These are phyloP conservation scores for Cucurbita ficifolia DNA, from an alignment of 306 rosid genomes.

Conservation along the genomic window DNA sequence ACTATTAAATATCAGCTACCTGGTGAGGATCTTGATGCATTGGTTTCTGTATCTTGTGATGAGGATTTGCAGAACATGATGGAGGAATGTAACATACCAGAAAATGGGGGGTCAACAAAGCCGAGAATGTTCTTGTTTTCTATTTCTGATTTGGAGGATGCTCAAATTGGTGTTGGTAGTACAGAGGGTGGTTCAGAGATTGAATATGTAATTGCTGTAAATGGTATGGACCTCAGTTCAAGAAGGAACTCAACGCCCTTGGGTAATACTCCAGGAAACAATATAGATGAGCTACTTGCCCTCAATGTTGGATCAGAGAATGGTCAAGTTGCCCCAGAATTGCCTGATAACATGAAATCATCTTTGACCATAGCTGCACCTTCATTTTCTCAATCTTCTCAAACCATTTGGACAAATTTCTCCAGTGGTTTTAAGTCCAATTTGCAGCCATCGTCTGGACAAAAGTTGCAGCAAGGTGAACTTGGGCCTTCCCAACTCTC, in stretches of 20 bases:
- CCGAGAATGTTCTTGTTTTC: slow-evolving; percentile 71
- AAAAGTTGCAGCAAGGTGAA: slow-evolving; percentile 26
- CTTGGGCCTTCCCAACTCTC: slow-evolving; percentile 26
- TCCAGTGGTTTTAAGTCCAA: slow-evolving; percentile 36
- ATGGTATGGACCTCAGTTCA: slow-evolving; percentile 55
- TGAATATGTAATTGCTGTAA: slow-evolving; percentile 70
- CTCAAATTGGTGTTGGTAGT: slow-evolving; percentile 40
- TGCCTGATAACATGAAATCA: slow-evolving; percentile 22
- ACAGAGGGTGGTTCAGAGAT: slow-evolving; percentile 59
- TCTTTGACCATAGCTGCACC: slow-evolving; percentile 28
- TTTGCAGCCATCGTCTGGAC: slow-evolving; percentile 28
- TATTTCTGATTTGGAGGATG: slow-evolving; percentile 50
- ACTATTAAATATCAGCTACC: slow-evolving; percentile 83
- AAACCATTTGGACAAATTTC: slow-evolving; percentile 27
- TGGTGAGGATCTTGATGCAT: slow-evolving; percentile 89
- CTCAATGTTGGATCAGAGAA: slow-evolving; percentile 38
- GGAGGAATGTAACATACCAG: slow-evolving; percentile 57
- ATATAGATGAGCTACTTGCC: slow-evolving; percentile 43
- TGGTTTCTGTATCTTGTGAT: slow-evolving; percentile 71
- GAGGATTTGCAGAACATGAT: slow-evolving; percentile 86
- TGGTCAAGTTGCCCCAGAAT: slow-evolving; percentile 21
- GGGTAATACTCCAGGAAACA: slow-evolving; percentile 34
- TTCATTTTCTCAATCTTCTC: slow-evolving; percentile 31
- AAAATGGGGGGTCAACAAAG: slow-evolving; percentile 41
- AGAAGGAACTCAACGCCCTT: slow-evolving; percentile 42